Conservation (phyloP, 352 stramenopile species). For the Phytophthora megakarya region DNA sequence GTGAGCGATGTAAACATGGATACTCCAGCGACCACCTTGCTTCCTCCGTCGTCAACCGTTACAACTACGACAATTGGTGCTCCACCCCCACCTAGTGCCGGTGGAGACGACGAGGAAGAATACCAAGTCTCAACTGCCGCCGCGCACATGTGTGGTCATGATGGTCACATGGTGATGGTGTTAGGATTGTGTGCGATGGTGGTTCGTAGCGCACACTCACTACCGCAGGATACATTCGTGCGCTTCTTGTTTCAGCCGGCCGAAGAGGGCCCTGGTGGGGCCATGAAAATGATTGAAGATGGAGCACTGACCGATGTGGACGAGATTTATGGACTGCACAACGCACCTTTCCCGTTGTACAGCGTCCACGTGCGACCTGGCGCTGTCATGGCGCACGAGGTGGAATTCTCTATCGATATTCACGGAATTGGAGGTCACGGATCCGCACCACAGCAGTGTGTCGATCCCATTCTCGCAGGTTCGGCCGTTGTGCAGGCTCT, state of each 20-base stretch:
- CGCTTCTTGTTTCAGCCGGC: slow-evolving; percentile 97
- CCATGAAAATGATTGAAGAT: slow-evolving; percentile 93
- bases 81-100: slow-evolving; percentile 36
- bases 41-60: slow-evolving; percentile 25
- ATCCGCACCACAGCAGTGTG: slow-evolving; percentile 90
- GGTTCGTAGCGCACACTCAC: slow-evolving; percentile 64
- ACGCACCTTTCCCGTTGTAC: slow-evolving; percentile 89
- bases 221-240: slow-evolving; percentile 81
- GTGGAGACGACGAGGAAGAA: slow-evolving; percentile 42
- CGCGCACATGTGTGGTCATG: slow-evolving; percentile 95
- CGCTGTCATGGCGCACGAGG: slow-evolving; percentile 91
- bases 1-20: slow-evolving; percentile 32
- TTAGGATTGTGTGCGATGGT: slow-evolving; percentile 89
- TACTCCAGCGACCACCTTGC: slow-evolving; percentile 11
- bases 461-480: slow-evolving; percentile 93
- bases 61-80: slow-evolving; percentile 35
- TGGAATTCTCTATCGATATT: slow-evolving; percentile 94
- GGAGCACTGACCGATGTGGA: slow-evolving; percentile 87
- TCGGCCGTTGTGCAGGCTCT: slow-evolving; percentile 91
- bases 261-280: slow-evolving; percentile 92
- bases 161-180: slow-evolving; percentile 95
- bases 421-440: slow-evolving; percentile 93
- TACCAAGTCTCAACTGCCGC: slow-evolving; percentile 32
- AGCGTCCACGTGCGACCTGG: slow-evolving; percentile 88
- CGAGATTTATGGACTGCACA: slow-evolving; percentile 94